A percentile compares a stretch with the other conserved stretches of the same genome.
Conservation (phyloP, 345 rosid species). For the Dipteronia dyeriana region DNA sequence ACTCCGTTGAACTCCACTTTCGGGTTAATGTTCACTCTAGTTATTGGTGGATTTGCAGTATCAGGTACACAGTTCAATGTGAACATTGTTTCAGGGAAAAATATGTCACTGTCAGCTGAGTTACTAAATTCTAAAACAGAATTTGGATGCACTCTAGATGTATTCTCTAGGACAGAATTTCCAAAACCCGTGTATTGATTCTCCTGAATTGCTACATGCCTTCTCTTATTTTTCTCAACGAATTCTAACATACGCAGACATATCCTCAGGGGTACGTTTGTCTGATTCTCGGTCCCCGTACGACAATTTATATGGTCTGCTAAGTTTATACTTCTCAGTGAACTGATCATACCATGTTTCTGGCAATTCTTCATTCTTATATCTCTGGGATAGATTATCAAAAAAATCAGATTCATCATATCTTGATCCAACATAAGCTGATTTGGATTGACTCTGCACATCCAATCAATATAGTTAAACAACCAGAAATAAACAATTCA, state of each 20-base stretch:
- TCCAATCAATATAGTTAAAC: slow-evolving; percentile 6
- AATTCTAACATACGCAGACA: slow-evolving; percentile 65
- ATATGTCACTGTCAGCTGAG: slow-evolving; percentile 55
- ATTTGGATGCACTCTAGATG: slow-evolving; percentile 38
- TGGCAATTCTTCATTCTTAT: slow-evolving; percentile 77
- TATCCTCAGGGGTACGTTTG: slow-evolving; percentile 73
- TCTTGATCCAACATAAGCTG: slow-evolving; percentile 49
- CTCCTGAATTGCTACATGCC: slow-evolving; percentile 55
- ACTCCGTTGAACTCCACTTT: slow-evolving; percentile 65
- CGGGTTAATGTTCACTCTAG: slow-evolving; percentile 38
- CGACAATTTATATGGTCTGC: slow-evolving; percentile 52
- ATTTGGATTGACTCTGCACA: slow-evolving; percentile 54
- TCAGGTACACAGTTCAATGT: slow-evolving; percentile 81
- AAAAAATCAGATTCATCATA: slow-evolving; percentile 53
- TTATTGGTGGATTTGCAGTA: slow-evolving; percentile 53
- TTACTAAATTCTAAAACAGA: slow-evolving; percentile 45
- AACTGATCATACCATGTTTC: slow-evolving; percentile 91
- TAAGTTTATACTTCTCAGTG: slow-evolving; percentile 58
- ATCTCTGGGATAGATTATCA: slow-evolving; percentile 57
- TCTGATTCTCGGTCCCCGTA: slow-evolving; percentile 63
- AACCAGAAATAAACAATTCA: background rate
- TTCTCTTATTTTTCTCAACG: slow-evolving; percentile 71
- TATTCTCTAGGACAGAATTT: slow-evolving; percentile 34
- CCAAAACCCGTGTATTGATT: slow-evolving; percentile 37
- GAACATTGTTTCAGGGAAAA: slow-evolving; percentile 85